These are phyloP conservation scores for Cystobasidium sp. DNA, from an alignment of 1,284 basidiomycete genomes.

Conservation along the genomic window DNA sequence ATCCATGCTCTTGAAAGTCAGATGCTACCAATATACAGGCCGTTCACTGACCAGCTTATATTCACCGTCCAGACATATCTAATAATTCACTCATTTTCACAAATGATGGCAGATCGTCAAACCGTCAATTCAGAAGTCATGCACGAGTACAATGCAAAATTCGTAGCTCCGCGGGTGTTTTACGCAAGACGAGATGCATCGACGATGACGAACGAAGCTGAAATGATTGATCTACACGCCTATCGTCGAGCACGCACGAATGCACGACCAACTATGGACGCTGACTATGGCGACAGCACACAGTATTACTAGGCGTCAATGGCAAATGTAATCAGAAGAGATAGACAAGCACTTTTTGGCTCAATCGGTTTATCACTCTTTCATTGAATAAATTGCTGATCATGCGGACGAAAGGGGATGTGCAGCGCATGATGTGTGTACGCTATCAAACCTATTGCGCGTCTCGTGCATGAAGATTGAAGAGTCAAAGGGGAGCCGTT, in stretches of 20 bases:
- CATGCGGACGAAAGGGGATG: no score
- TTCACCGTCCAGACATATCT: conserved; percentile 39
- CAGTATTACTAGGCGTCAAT: no score
- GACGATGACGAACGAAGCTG: conserved; percentile 35
- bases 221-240: conserved; percentile 11
- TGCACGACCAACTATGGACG: not conserved
- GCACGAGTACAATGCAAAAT: conserved; percentile 81
- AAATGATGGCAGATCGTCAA: conserved; percentile 72
- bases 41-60: not conserved
- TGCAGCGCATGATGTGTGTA: no score
- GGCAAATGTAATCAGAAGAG: no score
- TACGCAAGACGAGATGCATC: conserved; percentile 30
- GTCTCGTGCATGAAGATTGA: no score
- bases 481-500: no score
- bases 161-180: conserved; percentile 45
- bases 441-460: no score
- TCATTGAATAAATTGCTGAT: no score
- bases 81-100: conserved; percentile 72
- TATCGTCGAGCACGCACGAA: not conserved
- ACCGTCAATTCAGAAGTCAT: conserved; percentile 79
- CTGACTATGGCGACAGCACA: not conserved
- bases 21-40: not conserved
- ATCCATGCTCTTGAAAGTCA: no score
- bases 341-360: no score
- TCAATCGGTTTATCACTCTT: no score